These are phyloP conservation scores for Pythium aristosporum DNA, from an alignment of 352 stramenopile species.

Conservation along the genomic window DNA sequence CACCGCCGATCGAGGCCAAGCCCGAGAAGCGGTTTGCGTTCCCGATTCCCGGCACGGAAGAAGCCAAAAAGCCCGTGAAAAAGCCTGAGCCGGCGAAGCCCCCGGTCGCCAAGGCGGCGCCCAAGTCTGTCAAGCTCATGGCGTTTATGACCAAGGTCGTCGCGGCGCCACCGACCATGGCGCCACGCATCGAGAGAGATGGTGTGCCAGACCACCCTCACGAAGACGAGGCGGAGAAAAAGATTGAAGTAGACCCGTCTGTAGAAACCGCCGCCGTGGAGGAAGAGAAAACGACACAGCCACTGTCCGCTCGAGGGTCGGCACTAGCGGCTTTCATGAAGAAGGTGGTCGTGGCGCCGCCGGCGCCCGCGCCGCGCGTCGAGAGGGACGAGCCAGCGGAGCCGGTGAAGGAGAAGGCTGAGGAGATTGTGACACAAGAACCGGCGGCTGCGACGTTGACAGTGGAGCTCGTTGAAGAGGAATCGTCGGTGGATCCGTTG, in stretches of 20 bases:
- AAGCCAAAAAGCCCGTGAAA: slow-evolving; percentile 16
- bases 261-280: background rate
- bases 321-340: slow-evolving; percentile 3
- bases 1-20: slow-evolving; percentile 10
- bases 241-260: background rate
- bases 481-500: background rate
- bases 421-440: slow-evolving; percentile 20
- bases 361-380: background rate
- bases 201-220: background rate
- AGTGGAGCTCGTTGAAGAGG: slow-evolving; percentile 16
- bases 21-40: slow-evolving; percentile 12
- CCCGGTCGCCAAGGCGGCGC: background rate
- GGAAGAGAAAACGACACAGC: background rate
- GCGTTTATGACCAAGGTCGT: slow-evolving; percentile 10
- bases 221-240: background rate
- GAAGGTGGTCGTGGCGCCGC: slow-evolving; percentile 4
- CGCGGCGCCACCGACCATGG: background rate
- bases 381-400: background rate
- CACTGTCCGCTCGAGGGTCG: background rate
- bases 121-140: background rate
- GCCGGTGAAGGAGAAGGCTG: slow-evolving; percentile 13
- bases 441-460: slow-evolving; percentile 13
- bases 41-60: slow-evolving; percentile 11
- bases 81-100: background rate
- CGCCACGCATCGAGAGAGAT: slow-evolving; percentile 2